These are phyloP conservation scores for Pleurotus cornucopiae DNA, from an alignment of 768 basidiomycete species.

Conservation along the genomic window DNA sequence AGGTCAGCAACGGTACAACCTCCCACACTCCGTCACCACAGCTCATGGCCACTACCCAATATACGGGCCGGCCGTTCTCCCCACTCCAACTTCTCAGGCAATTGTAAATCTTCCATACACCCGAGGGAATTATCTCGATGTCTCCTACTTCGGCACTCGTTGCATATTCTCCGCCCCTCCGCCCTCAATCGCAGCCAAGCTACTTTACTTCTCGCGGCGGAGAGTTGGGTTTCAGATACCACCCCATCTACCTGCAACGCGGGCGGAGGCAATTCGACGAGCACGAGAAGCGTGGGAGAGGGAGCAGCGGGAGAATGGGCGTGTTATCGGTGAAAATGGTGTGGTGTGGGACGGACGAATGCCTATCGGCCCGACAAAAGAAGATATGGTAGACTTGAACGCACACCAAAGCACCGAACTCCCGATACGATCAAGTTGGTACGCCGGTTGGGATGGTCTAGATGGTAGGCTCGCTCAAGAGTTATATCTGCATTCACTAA, in stretches of 20 bases:
- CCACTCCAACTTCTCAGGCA: conserved; percentile 28
- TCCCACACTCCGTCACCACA: conserved; percentile 23
- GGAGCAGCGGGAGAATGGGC: no score
- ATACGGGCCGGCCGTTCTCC: conserved; percentile 48
- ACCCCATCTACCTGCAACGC: conserved; percentile 26
- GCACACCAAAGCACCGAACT: conserved; percentile 18
- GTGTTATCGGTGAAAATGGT: no score
- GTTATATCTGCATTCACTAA: no score
- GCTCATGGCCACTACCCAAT: conserved; percentile 44
- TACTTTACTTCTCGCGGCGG: conserved; percentile 57
- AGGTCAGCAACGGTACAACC: background rate
- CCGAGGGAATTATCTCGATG: conserved; percentile 15
- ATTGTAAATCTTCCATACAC: conserved; percentile 3
- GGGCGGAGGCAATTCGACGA: conserved; percentile 20
- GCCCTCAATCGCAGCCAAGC: conserved; percentile 53
- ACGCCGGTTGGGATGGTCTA: no score
- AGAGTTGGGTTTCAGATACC: conserved; percentile 47
- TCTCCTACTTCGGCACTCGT: conserved; percentile 24
- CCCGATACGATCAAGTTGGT: no score
- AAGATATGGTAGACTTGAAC: conserved; percentile 60
- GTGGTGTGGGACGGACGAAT: background rate
- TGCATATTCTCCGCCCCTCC: conserved; percentile 30
- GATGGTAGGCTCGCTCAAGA: no score
- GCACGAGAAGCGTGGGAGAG: conserved; percentile 1
- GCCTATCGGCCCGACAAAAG: conserved; percentile 42